A percentile compares a stretch with the other conserved stretches of the same genome.
Conservation (phyloP, 1,139 yeast species). For the Maudiozyma humilis region DNA sequence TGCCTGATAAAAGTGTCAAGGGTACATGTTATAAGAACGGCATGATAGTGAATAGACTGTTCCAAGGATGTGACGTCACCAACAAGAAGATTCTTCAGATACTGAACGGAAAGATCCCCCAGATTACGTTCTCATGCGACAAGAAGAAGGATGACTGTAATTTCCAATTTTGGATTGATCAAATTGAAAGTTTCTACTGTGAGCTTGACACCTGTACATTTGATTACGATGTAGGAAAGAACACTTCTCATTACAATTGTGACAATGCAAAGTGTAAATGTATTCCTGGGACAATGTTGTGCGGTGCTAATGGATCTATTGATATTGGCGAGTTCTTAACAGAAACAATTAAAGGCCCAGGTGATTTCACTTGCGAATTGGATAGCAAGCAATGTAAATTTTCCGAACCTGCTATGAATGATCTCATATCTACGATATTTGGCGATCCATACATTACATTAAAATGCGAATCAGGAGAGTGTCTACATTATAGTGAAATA, state of each 20-base stretch:
- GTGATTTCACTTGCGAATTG: slow-evolving; percentile 77
- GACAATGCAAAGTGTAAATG: slow-evolving; percentile 73
- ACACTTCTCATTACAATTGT: slow-evolving; percentile 72
- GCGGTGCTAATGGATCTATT: slow-evolving; percentile 90
- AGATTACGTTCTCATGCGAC: slow-evolving; percentile 86
- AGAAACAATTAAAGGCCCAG: slow-evolving; percentile 88
- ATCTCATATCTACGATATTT: slow-evolving; percentile 76
- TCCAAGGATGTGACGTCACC: slow-evolving; percentile 93
- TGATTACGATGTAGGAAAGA: slow-evolving; percentile 52
- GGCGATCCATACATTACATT: slow-evolving; percentile 87
- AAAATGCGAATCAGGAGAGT: slow-evolving; percentile 77
- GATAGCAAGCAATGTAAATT: slow-evolving; percentile 56
- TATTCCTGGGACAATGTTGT: slow-evolving; percentile 83
- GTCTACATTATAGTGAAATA: slow-evolving; percentile 82
- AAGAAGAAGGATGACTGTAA: slow-evolving; percentile 59
- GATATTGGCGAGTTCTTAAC: slow-evolving; percentile 89
- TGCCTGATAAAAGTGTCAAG: slow-evolving; percentile 69
- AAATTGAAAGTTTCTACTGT: slow-evolving; percentile 83
- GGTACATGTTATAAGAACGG: slow-evolving; percentile 94
- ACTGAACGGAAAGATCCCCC: slow-evolving; percentile 73
- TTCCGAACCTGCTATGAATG: slow-evolving; percentile 95
- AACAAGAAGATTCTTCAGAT: slow-evolving; percentile 76
- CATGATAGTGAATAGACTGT: slow-evolving; percentile 66
- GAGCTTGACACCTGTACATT: slow-evolving; percentile 65
- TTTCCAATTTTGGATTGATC: slow-evolving; percentile 94